A percentile compares a stretch with the other conserved stretches of the same genome.
These are phyloP conservation scores for Hanseniaspora pseudoguilliermondii DNA, from an alignment of 805 yeast species.

Conservation along the genomic window DNA sequence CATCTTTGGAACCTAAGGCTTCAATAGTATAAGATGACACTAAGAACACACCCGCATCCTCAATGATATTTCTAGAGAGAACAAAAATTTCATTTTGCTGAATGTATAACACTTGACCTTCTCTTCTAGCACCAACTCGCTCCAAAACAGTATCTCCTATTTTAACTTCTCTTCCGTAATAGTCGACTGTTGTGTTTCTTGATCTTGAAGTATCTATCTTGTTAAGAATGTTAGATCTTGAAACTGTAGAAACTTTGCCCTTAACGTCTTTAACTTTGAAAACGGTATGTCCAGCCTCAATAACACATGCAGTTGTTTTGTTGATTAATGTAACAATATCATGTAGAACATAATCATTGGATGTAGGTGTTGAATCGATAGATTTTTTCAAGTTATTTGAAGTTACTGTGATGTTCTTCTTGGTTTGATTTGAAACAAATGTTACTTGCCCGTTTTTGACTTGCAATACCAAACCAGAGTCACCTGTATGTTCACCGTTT, in stretches of 20 bases:
- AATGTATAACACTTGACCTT: conserved; percentile 78
- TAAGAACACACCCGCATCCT: conserved; percentile 86
- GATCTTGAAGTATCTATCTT: conserved; percentile 59
- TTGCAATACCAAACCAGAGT: conserved; percentile 84
- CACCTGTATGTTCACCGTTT: conserved; percentile 83
- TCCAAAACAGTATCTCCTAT: conserved; percentile 92
- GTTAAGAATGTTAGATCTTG: conserved; percentile 72
- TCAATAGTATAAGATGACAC: conserved; percentile 62
- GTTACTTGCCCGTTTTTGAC: conserved; percentile 78
- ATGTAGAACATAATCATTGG: conserved; percentile 71
- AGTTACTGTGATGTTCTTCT: conserved; percentile 80
- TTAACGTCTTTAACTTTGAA: conserved; percentile 71
- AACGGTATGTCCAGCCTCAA: conserved; percentile 78
- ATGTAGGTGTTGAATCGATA: conserved; percentile 67
- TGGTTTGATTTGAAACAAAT: conserved; percentile 76
- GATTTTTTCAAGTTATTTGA: conserved; percentile 85
- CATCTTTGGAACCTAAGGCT: conserved; percentile 62
- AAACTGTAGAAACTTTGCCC: conserved; percentile 57
- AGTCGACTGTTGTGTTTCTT: conserved; percentile 78
- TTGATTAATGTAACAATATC: conserved; percentile 83
- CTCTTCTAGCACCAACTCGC: conserved; percentile 66
- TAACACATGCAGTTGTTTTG: conserved; percentile 74
- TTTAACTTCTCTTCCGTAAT: conserved; percentile 68
- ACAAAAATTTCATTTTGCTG: conserved; percentile 69
- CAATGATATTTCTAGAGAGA: conserved; percentile 64